phyloP scores from a whole-genome alignment of 495 filamentous ascomycete species.

The Talaromyces nanjingensis region DNA sequence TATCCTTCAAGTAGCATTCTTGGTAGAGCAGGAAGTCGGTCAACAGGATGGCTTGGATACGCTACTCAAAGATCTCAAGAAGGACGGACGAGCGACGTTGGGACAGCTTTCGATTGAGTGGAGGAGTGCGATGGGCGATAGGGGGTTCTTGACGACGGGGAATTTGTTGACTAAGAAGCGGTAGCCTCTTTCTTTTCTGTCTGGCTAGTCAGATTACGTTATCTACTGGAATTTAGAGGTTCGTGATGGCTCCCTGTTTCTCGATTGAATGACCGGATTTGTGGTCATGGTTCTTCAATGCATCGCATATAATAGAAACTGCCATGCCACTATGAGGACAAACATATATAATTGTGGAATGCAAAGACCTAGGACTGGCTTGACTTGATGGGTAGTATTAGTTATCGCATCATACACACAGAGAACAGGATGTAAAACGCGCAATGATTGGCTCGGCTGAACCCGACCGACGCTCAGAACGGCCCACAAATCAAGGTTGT shows the following conservation, averaged over 20 bases:
- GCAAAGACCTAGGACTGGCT: no score
- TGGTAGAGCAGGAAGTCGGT: slow-evolving; percentile 61
- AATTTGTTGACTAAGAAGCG: slow-evolving; percentile 62
- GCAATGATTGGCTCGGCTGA: background rate
- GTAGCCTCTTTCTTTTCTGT: background rate
- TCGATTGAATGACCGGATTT: no score
- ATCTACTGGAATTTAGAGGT: no score
- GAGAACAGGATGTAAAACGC: no score
- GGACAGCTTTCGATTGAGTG: slow-evolving; percentile 83
- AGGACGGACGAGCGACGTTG: slow-evolving; percentile 58
- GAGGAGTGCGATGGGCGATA: slow-evolving; percentile 84
- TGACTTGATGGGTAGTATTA: no score
- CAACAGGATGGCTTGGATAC: slow-evolving; percentile 40
- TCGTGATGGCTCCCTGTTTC: no score
- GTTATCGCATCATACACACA: no score
- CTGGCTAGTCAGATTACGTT: no score
- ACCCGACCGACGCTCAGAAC: background rate
- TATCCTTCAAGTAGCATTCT: slow-evolving; percentile 85
- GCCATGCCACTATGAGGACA: no score
- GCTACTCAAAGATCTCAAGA: slow-evolving; percentile 43
- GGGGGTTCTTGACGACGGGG: slow-evolving; percentile 79
- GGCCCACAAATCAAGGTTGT: background rate
- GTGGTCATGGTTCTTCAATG: no score
- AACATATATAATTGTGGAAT: no score
- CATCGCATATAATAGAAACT: no score